Base-by-base conservation (phyloP, 1,139 yeast species). In the Sporopachydermia cereana region DNA sequence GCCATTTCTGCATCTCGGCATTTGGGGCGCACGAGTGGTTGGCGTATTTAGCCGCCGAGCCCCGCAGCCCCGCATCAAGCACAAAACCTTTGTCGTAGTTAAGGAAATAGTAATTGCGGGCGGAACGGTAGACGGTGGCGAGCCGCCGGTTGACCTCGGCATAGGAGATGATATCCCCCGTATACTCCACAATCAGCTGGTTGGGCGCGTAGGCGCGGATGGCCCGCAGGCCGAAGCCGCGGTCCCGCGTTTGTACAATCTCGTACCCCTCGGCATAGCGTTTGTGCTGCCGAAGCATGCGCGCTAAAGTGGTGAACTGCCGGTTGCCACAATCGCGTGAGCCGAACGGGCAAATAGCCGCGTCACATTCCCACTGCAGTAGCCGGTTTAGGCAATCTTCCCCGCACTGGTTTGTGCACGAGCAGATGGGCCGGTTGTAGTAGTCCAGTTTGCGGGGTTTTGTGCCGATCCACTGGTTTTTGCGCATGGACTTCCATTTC, bases 1-100 rank as follows among this genome's bases (percentile, higher is more conserved):
- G 55, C 72, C 72, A 68, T 47, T 65, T 65, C 51, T 68, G 69
- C 63, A 68, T 65, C 43, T 59, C 64, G 22, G 64, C 54, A 48
- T 68, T 67, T 29, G 73, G 71, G 41, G 56, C 52, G 53, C 72
- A 68, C 1, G 72, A 67, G 47, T 68, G 73, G 49, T 68, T 68
- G 3, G 63, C 69, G 52, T 65, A 68, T 41, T 71, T 52, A 1
- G 72, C 71, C 2, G 61, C 64, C 0, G 71, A 66, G 2, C 72
- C 72, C 25, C 63, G 54, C 24, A 51, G 53, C 9, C 68, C 67
- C 18, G 66, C 59, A 50, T 68, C 72, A 44, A 68, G 66, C 3
- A 64, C 62, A 24, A 57, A 50, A 2, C 68, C 66, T 41, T 59
- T 56, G 27, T 65, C 70, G 20, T 67, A 51, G 34, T 63, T 59